Conservation (phyloP, 768 basidiomycete genomes). For the Floccularia luteovirens region DNA sequence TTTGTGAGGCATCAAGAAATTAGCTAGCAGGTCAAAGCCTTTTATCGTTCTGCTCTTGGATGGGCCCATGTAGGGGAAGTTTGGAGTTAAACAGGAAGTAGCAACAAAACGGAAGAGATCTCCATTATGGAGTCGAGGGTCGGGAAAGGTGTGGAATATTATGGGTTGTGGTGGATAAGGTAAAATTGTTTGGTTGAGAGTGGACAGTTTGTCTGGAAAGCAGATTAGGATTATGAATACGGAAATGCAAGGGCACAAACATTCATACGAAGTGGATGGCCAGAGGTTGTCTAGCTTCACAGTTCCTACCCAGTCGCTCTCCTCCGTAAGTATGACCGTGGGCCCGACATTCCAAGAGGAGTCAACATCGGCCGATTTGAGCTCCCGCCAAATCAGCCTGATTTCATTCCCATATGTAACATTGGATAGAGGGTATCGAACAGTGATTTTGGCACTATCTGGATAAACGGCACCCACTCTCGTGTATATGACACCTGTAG, state of each 20-base stretch:
- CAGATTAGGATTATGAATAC: slow-evolving; percentile 4
- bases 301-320: slow-evolving; percentile 54
- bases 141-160: slow-evolving; percentile 68
- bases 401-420: slow-evolving; percentile 21
- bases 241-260: slow-evolving; percentile 24
- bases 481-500: slow-evolving; percentile 50
- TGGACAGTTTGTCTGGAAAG: slow-evolving; percentile 33
- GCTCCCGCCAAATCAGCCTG: slow-evolving; percentile 39
- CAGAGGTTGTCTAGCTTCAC: slow-evolving; percentile 50
- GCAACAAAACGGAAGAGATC: slow-evolving; percentile 63
- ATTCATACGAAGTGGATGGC: slow-evolving; percentile 67
- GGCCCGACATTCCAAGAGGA: slow-evolving; percentile 50
- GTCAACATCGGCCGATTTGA: slow-evolving; percentile 14
- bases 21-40: slow-evolving; percentile 58
- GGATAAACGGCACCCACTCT: slow-evolving; percentile 67
- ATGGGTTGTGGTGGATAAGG: slow-evolving; percentile 45
- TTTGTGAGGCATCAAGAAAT: slow-evolving; percentile 45
- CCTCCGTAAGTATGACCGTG: slow-evolving; percentile 28
- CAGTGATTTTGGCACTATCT: slow-evolving; percentile 51
- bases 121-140: slow-evolving; percentile 46
- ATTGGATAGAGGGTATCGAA: slow-evolving; percentile 45
- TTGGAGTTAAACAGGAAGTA: slow-evolving; percentile 60
- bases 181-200: slow-evolving; percentile 33
- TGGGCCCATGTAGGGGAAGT: slow-evolving; percentile 65
- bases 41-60: slow-evolving; percentile 42